phyloP scores from a whole-genome alignment of 2,329 filamentous ascomycete genomes.

The Arachnomyces sp. region DNA sequence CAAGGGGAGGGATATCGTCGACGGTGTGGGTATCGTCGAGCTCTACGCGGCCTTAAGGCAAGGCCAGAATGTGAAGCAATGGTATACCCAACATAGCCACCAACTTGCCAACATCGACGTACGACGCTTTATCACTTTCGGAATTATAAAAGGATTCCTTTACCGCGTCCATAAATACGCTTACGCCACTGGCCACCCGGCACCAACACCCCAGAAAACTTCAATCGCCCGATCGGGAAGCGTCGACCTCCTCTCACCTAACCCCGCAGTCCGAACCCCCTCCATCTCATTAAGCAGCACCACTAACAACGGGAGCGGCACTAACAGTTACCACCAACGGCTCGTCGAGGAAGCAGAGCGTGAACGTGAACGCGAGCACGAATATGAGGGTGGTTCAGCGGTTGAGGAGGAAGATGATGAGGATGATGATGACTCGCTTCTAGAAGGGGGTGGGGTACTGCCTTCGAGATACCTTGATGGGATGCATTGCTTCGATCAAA shows the following conservation, averaged over 20 bases:
- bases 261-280: not conserved
- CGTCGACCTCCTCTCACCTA: no score
- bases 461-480: conserved; percentile 37
- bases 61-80: conserved; percentile 76
- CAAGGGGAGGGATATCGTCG: conserved; percentile 22
- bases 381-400: conserved; percentile 3
- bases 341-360: conserved; percentile 5
- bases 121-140: conserved; percentile 86
- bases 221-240: no score
- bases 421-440: conserved; percentile 25
- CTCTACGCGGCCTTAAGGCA: conserved; percentile 81
- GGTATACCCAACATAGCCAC: conserved; percentile 68
- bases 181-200: conserved; percentile 40
- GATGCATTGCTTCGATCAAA: conserved; percentile 43
- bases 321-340: conserved; percentile 1
- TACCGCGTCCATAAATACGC: conserved; percentile 92
- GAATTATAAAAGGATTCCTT: conserved; percentile 86
- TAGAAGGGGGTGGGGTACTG: conserved; percentile 28
- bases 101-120: conserved; percentile 73
- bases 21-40: conserved; percentile 54
- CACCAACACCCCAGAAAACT: conserved; percentile 6
- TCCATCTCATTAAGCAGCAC: conserved; percentile 1
- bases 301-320: not conserved
- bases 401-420: conserved; percentile 12
- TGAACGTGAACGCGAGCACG: conserved; percentile 7